Percentiles rank a stretch among this genome's conserved stretches.
phyloP scores from a whole-genome alignment of 1,284 basidiomycete species.

The Fomitopsis pinicola region DNA sequence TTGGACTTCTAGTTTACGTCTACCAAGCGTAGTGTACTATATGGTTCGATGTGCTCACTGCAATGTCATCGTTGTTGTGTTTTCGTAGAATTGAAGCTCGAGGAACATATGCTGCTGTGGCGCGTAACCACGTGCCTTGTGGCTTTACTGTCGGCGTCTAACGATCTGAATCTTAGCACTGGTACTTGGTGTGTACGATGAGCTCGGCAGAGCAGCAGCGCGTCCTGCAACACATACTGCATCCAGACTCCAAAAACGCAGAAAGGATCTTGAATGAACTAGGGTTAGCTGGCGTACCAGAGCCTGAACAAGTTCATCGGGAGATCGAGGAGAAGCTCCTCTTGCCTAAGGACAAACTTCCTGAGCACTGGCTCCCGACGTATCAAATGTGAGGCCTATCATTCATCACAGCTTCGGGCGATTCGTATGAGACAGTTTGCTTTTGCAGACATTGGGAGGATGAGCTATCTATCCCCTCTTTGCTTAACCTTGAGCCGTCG shows the following conservation, averaged over 20 bases:
- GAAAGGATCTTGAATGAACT: slow-evolving; percentile 44
- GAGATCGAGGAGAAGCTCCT: slow-evolving; percentile 69
- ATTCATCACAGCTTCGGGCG: neutral
- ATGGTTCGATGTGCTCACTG: neutral
- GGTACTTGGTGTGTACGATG: neutral
- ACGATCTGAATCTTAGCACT: neutral
- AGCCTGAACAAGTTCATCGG: slow-evolving; percentile 51
- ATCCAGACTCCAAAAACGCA: slow-evolving; percentile 38
- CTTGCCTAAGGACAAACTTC: slow-evolving; percentile 58
- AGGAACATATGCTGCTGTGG: neutral
- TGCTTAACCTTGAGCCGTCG: slow-evolving; percentile 62
- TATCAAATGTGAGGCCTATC: slow-evolving; percentile 64
- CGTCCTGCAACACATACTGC: slow-evolving; percentile 43
- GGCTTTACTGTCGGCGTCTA: neutral
- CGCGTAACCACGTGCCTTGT: neutral
- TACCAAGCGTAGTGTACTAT: neutral
- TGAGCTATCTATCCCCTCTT: slow-evolving; percentile 52
- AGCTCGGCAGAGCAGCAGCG: slow-evolving; percentile 30
- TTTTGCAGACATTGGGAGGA: slow-evolving; percentile 65
- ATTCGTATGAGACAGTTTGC: slow-evolving; percentile 8
- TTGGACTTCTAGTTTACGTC: neutral
- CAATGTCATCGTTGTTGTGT: neutral
- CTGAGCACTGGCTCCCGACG: slow-evolving; percentile 65
- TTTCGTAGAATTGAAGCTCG: neutral
- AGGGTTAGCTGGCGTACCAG: slow-evolving; percentile 51